Evolutionary conservation across 2,329 filamentous ascomycete species (phyloP).

Genomic region (Westerdykella aurantiaca): DNA sequence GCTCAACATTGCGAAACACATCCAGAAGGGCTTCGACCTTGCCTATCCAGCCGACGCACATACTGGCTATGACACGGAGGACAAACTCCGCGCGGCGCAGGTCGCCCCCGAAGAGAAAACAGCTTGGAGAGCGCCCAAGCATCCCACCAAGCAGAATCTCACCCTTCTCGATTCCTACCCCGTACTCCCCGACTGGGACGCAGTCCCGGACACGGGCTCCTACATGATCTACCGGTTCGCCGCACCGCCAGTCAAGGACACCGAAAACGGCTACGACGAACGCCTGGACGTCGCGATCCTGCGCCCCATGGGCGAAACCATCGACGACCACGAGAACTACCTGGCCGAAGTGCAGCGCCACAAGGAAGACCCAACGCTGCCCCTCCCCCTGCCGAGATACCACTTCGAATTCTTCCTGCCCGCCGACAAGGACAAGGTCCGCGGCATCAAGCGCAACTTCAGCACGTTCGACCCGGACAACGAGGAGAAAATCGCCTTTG

Average conservation of each 20-base stretch:
- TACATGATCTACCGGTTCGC: slow-evolving; percentile 59
- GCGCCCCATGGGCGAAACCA: slow-evolving; percentile 49
- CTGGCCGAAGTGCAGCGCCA: slow-evolving; percentile 40
- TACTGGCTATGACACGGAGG: slow-evolving; percentile 59
- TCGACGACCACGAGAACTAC: slow-evolving; percentile 47
- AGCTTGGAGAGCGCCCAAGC: slow-evolving; percentile 56
- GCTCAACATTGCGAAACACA: slow-evolving; percentile 54
- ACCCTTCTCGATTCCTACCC: slow-evolving; percentile 57
- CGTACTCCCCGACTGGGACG: slow-evolving; percentile 56
- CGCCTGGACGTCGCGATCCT: slow-evolving; percentile 56
- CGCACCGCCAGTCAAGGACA: slow-evolving; percentile 50
- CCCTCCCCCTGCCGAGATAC: slow-evolving; percentile 51
- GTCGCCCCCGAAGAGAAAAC: slow-evolving; percentile 50
- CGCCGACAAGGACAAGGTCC: slow-evolving; percentile 39
- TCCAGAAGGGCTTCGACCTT: slow-evolving; percentile 59
- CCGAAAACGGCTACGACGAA: slow-evolving; percentile 48
- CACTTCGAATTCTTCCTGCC: slow-evolving; percentile 58
- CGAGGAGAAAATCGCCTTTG: slow-evolving; percentile 36
- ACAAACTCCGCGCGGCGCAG: slow-evolving; percentile 49
- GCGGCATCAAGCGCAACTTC: slow-evolving; percentile 53
- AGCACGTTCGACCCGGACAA: slow-evolving; percentile 49
- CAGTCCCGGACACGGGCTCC: slow-evolving; percentile 53
- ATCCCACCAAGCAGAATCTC: slow-evolving; percentile 53
- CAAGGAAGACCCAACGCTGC: slow-evolving; percentile 45
- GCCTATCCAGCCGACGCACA: slow-evolving; percentile 60